phyloP scores from a whole-genome alignment of 1,284 basidiomycete genomes.

The Lignosus rhinocerotis region DNA sequence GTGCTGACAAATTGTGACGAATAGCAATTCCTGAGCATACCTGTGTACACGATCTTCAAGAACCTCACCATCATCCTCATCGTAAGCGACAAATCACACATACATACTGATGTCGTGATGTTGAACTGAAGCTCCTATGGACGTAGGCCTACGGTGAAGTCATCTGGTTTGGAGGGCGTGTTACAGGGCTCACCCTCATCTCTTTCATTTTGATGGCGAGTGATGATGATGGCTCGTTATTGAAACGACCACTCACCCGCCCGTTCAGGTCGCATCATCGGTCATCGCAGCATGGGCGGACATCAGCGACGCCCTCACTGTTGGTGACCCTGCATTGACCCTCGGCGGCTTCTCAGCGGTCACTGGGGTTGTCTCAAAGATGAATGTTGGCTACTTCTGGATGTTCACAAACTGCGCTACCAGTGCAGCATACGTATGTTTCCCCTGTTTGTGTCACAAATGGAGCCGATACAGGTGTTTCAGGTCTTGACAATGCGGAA shows the following conservation, averaged over 20 bases:
- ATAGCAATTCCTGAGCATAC: conserved; percentile 92
- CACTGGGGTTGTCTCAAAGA: conserved; percentile 50
- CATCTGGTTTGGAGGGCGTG: conserved; percentile 91
- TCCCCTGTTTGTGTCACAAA: neutral
- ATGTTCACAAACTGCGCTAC: conserved; percentile 93
- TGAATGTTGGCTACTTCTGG: conserved; percentile 94
- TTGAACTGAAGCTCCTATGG: neutral
- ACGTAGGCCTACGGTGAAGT: conserved; percentile 93
- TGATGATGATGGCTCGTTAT: neutral
- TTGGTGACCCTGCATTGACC: conserved; percentile 43
- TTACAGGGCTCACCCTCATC: conserved; percentile 86
- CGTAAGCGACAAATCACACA: conserved; percentile 43
- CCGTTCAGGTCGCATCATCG: conserved; percentile 82
- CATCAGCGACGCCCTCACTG: conserved; percentile 56
- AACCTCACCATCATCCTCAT: conserved; percentile 99
- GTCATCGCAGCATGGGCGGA: conserved; percentile 96
- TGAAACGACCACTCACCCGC: conserved; percentile 7
- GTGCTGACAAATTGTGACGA: neutral
- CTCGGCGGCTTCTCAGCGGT: conserved; percentile 45
- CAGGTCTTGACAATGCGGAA: conserved; percentile 96
- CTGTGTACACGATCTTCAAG: conserved; percentile 98
- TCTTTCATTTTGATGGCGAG: conserved; percentile 93
- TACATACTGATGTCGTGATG: no score
- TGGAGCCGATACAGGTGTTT: neutral
- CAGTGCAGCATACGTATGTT: conserved; percentile 88